Evolutionary conservation across 768 basidiomycete species (phyloP), one percentile per base, ranked within the genome.

Genomic region (Botryobasidium botryosum): DNA sequence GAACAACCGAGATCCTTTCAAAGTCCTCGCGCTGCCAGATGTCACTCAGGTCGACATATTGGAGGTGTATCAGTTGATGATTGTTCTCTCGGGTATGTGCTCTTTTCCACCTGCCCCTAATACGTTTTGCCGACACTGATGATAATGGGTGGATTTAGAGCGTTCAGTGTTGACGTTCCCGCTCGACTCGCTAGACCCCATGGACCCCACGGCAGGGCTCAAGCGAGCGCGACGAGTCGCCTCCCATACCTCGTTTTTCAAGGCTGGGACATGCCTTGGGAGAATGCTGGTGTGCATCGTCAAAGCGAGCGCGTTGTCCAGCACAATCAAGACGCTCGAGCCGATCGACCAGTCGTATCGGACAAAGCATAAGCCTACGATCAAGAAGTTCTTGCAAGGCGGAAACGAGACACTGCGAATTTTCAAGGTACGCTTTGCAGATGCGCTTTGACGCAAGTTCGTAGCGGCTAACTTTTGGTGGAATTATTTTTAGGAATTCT

Each of bases 231-330:
- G 94, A 62, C 75, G 87, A 46, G 88, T 97, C 56, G 85, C 92
- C 0, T 82, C 87, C 0, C 91, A 96, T 59, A 97, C 90, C 0
- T 81, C 87, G 2, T 97, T 97, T 65, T 97, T 99, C 74, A 97
- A 97, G 62, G 81, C 86, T 6, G 94, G 94, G 0, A 72, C 79
- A 35, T 99, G 92, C 57, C 68, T 97, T 21, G 86, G 84, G 29
- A 74, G 79, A 47, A 84, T 85, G 15, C 72, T 99, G 8, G 88
- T 99, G 39, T 97, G 94, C 57, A 82, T 97, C 37, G 92, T 97
- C 57, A 99, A 97, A 64, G 84, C 87, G 1, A 86, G 81, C 51
- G 86, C 87, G 43, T 64, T 94, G 42, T 92, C 88, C 15, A 96
- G 87, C 53, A 97, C 92, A 18, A 94, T 97, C 68, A 97, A 97